Evolutionary conservation across 805 yeast species (phyloP).

Genomic region (Yamadazyma paraphyllophila): DNA sequence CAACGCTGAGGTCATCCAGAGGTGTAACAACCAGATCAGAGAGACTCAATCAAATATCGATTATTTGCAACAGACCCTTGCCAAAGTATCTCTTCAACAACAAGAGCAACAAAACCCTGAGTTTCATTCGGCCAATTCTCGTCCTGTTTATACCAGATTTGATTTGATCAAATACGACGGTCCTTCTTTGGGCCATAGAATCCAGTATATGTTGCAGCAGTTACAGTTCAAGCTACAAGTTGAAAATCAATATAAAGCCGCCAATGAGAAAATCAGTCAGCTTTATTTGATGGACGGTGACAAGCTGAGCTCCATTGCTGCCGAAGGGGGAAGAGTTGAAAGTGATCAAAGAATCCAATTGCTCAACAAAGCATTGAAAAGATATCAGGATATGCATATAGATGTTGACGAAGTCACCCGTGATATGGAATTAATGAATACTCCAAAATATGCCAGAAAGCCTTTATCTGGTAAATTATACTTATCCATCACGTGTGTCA

Average conservation of each 20-base stretch:
- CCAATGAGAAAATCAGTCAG: slow-evolving; percentile 84
- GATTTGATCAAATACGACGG: slow-evolving; percentile 91
- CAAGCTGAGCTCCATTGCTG: slow-evolving; percentile 77
- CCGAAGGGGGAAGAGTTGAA: slow-evolving; percentile 83
- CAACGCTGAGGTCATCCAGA: slow-evolving; percentile 81
- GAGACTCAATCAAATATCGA: slow-evolving; percentile 92
- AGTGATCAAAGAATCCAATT: slow-evolving; percentile 82
- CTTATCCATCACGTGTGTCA: slow-evolving; percentile 69
- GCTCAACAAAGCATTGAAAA: slow-evolving; percentile 76
- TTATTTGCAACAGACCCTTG: slow-evolving; percentile 75
- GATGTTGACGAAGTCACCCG: slow-evolving; percentile 63
- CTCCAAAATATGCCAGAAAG: slow-evolving; percentile 73
- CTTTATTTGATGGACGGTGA: slow-evolving; percentile 92
- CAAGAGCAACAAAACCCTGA: not conserved
- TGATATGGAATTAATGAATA: slow-evolving; percentile 63
- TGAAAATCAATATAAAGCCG: slow-evolving; percentile 89
- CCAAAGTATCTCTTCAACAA: slow-evolving; percentile 47
- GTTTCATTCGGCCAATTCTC: slow-evolving; percentile 27
- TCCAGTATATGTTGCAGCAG: slow-evolving; percentile 93
- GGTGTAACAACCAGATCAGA: slow-evolving; percentile 84
- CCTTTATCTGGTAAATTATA: slow-evolving; percentile 80
- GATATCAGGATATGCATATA: slow-evolving; percentile 87
- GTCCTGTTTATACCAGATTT: slow-evolving; percentile 60
- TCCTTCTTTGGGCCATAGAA: slow-evolving; percentile 90
- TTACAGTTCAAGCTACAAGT: slow-evolving; percentile 91